Conservation (phyloP, 352 stramenopile species). For the Pythium volutum region DNA sequence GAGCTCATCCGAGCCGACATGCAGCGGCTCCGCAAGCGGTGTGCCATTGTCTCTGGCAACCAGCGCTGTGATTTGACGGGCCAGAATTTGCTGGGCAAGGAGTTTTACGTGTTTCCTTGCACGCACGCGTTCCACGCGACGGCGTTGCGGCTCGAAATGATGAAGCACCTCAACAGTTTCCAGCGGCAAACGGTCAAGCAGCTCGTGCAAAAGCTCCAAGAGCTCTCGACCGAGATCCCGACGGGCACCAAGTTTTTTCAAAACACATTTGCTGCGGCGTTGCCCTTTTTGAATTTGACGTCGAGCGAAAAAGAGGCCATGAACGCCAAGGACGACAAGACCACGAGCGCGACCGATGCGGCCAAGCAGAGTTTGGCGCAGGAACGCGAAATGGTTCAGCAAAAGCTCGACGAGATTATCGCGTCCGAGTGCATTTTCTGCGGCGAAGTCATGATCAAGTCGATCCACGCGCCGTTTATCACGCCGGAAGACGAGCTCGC, state of each 20-base stretch:
- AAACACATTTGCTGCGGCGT: constrained; percentile 40
- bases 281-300: constrained; percentile 66
- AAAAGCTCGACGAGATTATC: constrained; percentile 93
- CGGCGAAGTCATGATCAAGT: constrained; percentile 95
- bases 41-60: constrained; percentile 83
- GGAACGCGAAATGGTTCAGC: constrained; percentile 88
- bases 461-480: constrained; percentile 91
- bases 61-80: constrained; percentile 89
- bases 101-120: constrained; percentile 95
- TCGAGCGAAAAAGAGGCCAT: constrained; percentile 73
- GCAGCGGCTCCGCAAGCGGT: constrained; percentile 84
- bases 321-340: constrained; percentile 43
- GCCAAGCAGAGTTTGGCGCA: constrained; percentile 79
- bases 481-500: constrained; percentile 79
- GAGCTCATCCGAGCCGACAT: constrained; percentile 90
- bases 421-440: constrained; percentile 94
- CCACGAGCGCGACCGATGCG: constrained; percentile 45
- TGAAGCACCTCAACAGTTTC: constrained; percentile 87
- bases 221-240: constrained; percentile 77
- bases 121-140: constrained; percentile 92
- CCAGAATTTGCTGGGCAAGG: constrained; percentile 84
- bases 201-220: constrained; percentile 85
- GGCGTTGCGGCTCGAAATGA: constrained; percentile 87
- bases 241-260: constrained; percentile 78
- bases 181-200: constrained; percentile 89